phyloP scores from a whole-genome alignment of 352 stramenopile species.

The Pythium inflatum region DNA sequence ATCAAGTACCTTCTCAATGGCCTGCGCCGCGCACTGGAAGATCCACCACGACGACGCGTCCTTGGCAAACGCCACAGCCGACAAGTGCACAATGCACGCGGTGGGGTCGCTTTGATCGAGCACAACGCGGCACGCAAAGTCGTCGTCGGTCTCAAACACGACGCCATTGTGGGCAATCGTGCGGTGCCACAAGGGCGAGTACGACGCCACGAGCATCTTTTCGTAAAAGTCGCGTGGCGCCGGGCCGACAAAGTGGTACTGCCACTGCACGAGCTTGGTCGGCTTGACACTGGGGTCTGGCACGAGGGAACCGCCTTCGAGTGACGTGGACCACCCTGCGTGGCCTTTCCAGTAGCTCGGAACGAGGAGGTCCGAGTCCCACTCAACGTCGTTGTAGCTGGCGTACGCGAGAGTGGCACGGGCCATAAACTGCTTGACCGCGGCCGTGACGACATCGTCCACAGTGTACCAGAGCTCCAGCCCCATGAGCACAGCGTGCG shows the following conservation, averaged over 20 bases:
- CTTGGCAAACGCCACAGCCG: not conserved
- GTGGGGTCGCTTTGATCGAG: not conserved
- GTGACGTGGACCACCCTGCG: not conserved
- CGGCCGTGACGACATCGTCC: conserved; percentile 7
- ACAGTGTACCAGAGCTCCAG: not conserved
- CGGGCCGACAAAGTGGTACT: conserved; percentile 26
- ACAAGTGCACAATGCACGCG: not conserved
- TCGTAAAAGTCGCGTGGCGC: conserved; percentile 31
- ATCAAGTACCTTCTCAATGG: not conserved
- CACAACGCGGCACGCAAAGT: not conserved
- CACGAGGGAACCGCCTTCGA: not conserved
- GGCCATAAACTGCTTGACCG: conserved; percentile 29
- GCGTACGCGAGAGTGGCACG: conserved; percentile 10
- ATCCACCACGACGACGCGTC: conserved; percentile 2
- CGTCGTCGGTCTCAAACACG: not conserved
- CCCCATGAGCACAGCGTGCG: not conserved
- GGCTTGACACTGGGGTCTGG: not conserved
- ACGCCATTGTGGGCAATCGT: not conserved
- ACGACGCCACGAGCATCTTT: conserved; percentile 19
- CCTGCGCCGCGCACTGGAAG: not conserved
- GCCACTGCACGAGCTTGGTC: conserved; percentile 21
- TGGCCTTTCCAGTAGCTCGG: not conserved
- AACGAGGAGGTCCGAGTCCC: conserved; percentile 21
- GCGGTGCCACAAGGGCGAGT: conserved; percentile 6
- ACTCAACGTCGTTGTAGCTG: conserved; percentile 3